Base-by-base conservation (phyloP, 2,329 filamentous ascomycete genomes). In the Myriosclerotinia scirpicola region DNA sequence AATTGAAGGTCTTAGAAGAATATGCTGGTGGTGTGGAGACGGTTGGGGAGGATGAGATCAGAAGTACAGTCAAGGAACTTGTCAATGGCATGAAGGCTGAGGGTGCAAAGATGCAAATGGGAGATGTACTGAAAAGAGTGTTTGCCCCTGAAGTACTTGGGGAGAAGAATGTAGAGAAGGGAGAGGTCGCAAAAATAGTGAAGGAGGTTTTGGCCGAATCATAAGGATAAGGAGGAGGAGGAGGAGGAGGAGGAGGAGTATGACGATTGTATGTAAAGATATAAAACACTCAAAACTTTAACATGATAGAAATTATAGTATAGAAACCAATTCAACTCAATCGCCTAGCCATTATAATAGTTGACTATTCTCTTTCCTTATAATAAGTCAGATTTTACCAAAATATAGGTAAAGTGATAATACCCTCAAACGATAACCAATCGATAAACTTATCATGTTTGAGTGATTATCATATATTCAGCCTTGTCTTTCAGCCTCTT, bases 81-180 rank as follows among this genome's bases (percentile, higher is more conserved):
- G 78, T 90, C 30, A 80, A 82, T 38, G 80, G 79, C 42, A 77
- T 85, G 66, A 82, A 80, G 73, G 78, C 77, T 38, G 81, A 73
- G 50, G 76, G 75, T 11, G 74, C 73, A 59, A 85, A 86, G 76
- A 74, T 80, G 17, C 76, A 82, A 59, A 77, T 87, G 69, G 87
- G 88, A 5, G 82, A 85, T 66, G 82, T 89, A 12, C 84, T 92
- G 83, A 90, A 87, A 80, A 81, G 79, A 69, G 76, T 90, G 14
- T 77, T 85, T 63, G 78, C 78, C 54, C 80, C 82, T 40, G 80
- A 81, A 9, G 82, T 80, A 5, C 78, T 91, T 38, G 84, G 87
- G 67, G 89, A 85, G 46, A 88, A 87, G 78, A 82, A 84, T 50
- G 82, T 90, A 46, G 85, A 92, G 74, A 86, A 82, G 77, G 83